Evolutionary conservation across 176 grass and related monocot species (phyloP).

Genomic region (Avena eriantha): DNA sequence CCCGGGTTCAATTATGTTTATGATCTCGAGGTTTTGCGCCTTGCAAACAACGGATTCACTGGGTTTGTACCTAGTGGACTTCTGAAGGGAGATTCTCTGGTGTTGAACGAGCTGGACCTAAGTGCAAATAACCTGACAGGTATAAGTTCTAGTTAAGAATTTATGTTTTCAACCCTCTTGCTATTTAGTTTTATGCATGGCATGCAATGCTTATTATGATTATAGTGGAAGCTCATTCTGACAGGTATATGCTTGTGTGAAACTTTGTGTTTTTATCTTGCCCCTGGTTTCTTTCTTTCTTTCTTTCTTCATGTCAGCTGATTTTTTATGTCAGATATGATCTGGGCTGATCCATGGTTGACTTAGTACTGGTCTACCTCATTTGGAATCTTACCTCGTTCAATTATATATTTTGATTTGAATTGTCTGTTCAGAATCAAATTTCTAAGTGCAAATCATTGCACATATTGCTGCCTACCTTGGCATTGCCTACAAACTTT

Average conservation of each 20-base stretch:
- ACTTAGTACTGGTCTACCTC: neutral
- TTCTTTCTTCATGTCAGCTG: neutral
- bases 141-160: conserved; percentile 33
- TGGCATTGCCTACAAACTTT: neutral
- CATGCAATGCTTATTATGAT: neutral
- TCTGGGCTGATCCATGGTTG: neutral
- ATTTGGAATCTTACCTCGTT: neutral
- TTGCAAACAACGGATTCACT: conserved; percentile 83
- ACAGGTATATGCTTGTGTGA: neutral
- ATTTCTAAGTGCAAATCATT: neutral
- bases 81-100: conserved; percentile 95
- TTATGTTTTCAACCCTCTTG: neutral
- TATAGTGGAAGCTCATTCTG: too few relatives aligned
- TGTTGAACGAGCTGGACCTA: conserved; percentile 84
- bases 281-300: neutral
- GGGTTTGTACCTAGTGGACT: conserved; percentile 91
- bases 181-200: conserved; percentile 19
- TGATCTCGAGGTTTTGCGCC: conserved; percentile 89
- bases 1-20: conserved; percentile 99
- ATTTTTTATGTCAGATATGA: neutral
- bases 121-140: conserved; percentile 95
- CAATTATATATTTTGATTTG: neutral
- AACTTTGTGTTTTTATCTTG: neutral
- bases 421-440: conserved; percentile 1
- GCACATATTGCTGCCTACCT: neutral